phyloP scores from a whole-genome alignment of 805 yeast species.

The Soucietia sequanensis region DNA sequence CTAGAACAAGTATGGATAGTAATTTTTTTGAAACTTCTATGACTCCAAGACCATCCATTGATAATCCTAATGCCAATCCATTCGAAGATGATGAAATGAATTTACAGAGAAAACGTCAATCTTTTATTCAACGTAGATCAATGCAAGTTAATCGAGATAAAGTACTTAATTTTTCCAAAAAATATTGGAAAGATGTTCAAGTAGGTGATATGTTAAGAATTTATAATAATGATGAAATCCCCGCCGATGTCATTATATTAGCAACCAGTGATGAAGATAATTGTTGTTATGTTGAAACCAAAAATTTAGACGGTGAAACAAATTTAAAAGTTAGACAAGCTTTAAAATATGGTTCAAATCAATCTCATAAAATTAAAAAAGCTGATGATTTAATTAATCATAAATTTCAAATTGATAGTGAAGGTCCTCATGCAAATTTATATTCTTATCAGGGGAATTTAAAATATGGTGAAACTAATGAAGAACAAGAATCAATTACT shows the following conservation, averaged over 20 bases:
- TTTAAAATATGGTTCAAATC: slow-evolving; percentile 55
- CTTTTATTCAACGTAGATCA: slow-evolving; percentile 18
- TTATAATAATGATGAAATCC: slow-evolving; percentile 69
- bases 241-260: slow-evolving; percentile 69
- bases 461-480: slow-evolving; percentile 15
- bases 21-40: slow-evolving; percentile 7
- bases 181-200: slow-evolving; percentile 66
- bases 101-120: slow-evolving; percentile 9
- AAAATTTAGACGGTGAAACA: slow-evolving; percentile 48
- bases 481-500: slow-evolving; percentile 60
- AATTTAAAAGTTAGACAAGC: slow-evolving; percentile 77
- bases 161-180: slow-evolving; percentile 29
- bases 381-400: slow-evolving; percentile 40
- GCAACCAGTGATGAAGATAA: slow-evolving; percentile 71
- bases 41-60: slow-evolving; percentile 15
- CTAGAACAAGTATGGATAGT: slow-evolving; percentile 36
- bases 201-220: slow-evolving; percentile 75
- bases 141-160: slow-evolving; percentile 11
- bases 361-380: slow-evolving; percentile 33
- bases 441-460: slow-evolving; percentile 76
- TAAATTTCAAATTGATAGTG: slow-evolving; percentile 71
- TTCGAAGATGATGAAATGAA: slow-evolving; percentile 8
- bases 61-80: slow-evolving; percentile 15
- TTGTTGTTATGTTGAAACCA: slow-evolving; percentile 60
- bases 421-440: slow-evolving; percentile 79